Evolutionary conservation across 2,329 filamentous ascomycete species (phyloP).

Genomic region (Leptographium procerum): DNA sequence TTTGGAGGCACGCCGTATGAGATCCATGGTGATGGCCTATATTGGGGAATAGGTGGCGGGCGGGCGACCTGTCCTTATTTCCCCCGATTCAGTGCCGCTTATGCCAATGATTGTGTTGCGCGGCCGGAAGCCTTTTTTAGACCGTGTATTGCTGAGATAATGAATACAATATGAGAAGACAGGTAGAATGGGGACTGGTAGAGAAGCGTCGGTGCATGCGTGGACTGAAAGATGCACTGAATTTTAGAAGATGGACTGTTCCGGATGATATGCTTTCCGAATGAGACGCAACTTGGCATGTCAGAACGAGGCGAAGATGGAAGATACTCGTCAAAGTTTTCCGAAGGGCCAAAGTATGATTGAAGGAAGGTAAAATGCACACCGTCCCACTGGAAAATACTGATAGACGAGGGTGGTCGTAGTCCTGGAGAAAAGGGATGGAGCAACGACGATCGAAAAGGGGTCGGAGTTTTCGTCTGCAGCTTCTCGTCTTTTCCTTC

Average conservation of each 20-base stretch:
- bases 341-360: background rate
- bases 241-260: no score
- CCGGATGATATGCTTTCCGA: no score
- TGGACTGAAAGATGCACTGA: no score
- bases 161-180: background rate
- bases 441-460: background rate
- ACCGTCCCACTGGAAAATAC: background rate
- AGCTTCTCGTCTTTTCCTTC: background rate
- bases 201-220: no score
- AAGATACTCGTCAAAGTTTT: background rate
- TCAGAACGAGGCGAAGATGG: background rate
- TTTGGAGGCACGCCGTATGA: conserved; percentile 43
- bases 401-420: background rate
- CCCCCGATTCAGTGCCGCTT: background rate
- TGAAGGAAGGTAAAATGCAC: background rate
- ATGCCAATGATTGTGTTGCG: background rate
- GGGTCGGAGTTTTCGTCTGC: background rate
- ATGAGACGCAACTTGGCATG: no score
- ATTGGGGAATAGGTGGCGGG: background rate
- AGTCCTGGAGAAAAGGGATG: background rate
- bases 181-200: background rate
- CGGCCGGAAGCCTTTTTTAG: background rate
- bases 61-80: background rate
- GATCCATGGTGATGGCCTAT: conserved; percentile 34
- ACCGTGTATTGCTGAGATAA: background rate